phyloP scores from a whole-genome alignment of 148 eudicot genomes.

The Camellia lanceoleosa region DNA sequence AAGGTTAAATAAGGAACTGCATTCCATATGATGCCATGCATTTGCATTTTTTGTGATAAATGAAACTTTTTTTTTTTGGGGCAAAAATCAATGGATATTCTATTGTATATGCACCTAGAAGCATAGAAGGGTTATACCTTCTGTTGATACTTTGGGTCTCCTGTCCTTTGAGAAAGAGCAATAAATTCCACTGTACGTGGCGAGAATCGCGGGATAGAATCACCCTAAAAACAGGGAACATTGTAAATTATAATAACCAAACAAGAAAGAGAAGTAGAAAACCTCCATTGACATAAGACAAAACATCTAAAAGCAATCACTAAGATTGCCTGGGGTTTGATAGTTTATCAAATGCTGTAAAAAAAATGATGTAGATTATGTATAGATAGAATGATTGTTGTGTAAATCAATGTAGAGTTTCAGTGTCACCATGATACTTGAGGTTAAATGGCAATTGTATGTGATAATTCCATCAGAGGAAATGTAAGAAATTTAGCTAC shows the following conservation, averaged over 20 bases:
- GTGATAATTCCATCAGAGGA: no score
- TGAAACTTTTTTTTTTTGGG: no score
- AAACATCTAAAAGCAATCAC: neutral
- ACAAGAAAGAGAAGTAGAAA: neutral
- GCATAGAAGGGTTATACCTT: slow-evolving; percentile 46
- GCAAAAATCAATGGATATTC: no score
- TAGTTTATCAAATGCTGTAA: neutral
- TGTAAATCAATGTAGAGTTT: neutral
- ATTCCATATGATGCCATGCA: no score
- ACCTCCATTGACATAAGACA: neutral
- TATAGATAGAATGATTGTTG: neutral
- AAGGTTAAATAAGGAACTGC: no score
- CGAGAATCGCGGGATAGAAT: no score
- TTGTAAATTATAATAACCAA: neutral
- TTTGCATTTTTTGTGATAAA: no score
- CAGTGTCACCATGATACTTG: neutral
- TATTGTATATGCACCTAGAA: neutral
- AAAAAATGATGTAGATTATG: neutral
- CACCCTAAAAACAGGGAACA: slow-evolving; percentile 28
- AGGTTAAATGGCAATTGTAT: neutral
- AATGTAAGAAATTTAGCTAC: no score
- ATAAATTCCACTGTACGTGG: no score
- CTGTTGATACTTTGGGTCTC: slow-evolving; percentile 90
- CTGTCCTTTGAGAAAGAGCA: slow-evolving; percentile 21
- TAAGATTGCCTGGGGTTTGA: neutral